Evolutionary conservation across 2,329 filamentous ascomycete species (phyloP), one percentile per base, ranked within the genome.

Genomic region (Penicillium vulpinum): DNA sequence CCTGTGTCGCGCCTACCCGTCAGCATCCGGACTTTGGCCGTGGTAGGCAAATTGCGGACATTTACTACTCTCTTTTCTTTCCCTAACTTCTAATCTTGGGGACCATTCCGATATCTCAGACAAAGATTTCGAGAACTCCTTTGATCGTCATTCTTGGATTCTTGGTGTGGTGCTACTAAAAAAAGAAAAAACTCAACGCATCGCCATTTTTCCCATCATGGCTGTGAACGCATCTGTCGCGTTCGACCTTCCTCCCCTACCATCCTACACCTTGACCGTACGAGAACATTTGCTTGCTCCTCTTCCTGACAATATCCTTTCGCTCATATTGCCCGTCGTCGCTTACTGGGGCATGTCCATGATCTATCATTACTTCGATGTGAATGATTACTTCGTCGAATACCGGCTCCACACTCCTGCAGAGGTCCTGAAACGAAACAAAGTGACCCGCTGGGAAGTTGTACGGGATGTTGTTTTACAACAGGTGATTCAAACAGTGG

Each of bases 351-450:
- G 79, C 22, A 78, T 95, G 31, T 97, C 93, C 21, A 77, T 90
- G 73, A 78, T 93, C 72, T 99, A 96, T 79, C 93, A 97, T 80
- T 71, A 87, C 65, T 87, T 97, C 69, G 94, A 99, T 77, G 80
- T 87, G 57, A 87, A 88, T 77, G 91, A 97, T 74, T 79, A 93
- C 36, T 96, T 93, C 73, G 88, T 92, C 18, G 86, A 95, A 68
- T 97, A 97, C 77, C 89, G 94, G 61, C 82, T 99, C 40, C 94
- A 99, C 77, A 97, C 94, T 0, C 94, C 94, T 15, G 92, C 91
- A 51, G 93, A 97, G 76, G 89, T 97, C 61, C 73, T 87, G 35
- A 90, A 91, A 75, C 86, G 92, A 67, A 97, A 97, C 76, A 91
- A 91, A 70, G 93, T 91, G 51, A 85, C 89, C 45, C 86, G 91